Conservation (phyloP, 2,329 filamentous ascomycete genomes). For the Colletotrichum truncatum region DNA sequence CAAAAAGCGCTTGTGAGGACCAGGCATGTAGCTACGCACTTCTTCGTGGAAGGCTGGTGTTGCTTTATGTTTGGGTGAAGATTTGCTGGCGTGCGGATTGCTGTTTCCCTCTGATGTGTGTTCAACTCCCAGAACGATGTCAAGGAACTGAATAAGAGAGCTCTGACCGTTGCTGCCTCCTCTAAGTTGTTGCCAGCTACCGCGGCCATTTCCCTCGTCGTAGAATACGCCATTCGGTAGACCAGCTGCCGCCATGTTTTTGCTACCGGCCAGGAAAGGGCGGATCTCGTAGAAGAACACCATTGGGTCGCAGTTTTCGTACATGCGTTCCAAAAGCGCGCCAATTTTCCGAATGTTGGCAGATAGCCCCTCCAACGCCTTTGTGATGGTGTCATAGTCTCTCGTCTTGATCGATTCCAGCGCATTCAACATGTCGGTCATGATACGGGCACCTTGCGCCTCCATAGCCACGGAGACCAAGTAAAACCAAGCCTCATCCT, state of each 20-base stretch:
- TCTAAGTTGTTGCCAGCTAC: slow-evolving; percentile 79
- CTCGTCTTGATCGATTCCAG: slow-evolving; percentile 72
- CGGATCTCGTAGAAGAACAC: slow-evolving; percentile 91
- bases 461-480: slow-evolving; percentile 91
- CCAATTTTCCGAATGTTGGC: slow-evolving; percentile 75
- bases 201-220: slow-evolving; percentile 74
- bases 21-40: slow-evolving; percentile 92
- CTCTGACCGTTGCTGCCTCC: slow-evolving; percentile 95
- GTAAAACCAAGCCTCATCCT: slow-evolving; percentile 96
- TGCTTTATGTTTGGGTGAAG: slow-evolving; percentile 15
- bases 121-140: slow-evolving; percentile 84
- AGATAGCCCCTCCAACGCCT: slow-evolving; percentile 72
- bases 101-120: slow-evolving; percentile 62
- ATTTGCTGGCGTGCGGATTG: slow-evolving; percentile 34
- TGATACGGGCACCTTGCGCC: slow-evolving; percentile 76
- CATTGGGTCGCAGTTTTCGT: slow-evolving; percentile 86
- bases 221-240: slow-evolving; percentile 87
- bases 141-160: slow-evolving; percentile 92
- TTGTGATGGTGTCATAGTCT: slow-evolving; percentile 68
- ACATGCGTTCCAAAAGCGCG: slow-evolving; percentile 80
- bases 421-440: slow-evolving; percentile 81
- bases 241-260: slow-evolving; percentile 89
- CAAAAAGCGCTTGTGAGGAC: slow-evolving; percentile 82
- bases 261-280: slow-evolving; percentile 89
- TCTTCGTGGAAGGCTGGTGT: slow-evolving; percentile 62